Conservation (phyloP, 176 grass and related monocot genomes). For the Alloteropsis semialata region DNA sequence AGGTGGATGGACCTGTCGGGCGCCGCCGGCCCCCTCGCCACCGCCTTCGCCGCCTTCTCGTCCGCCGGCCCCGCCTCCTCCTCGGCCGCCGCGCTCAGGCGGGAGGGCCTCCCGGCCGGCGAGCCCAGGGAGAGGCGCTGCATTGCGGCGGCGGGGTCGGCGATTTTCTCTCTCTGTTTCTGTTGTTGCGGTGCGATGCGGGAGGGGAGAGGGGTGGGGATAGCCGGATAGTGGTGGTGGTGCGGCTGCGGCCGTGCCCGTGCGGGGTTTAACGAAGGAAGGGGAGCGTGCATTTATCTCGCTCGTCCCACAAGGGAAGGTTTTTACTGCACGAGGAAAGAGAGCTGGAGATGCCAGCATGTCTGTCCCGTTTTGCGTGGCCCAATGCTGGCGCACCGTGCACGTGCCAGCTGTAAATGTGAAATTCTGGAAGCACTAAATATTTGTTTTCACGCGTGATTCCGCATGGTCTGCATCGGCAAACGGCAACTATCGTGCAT, state of each 20-base stretch:
- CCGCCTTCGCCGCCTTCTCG: constrained; percentile 47
- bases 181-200: constrained; percentile 7
- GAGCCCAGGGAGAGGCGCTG: constrained; percentile 86
- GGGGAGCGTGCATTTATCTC: background rate
- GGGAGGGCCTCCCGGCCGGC: constrained; percentile 26
- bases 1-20: constrained; percentile 72
- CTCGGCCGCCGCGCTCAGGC: background rate
- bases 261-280: background rate
- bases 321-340: background rate
- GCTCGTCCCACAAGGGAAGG: background rate
- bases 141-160: constrained; percentile 41
- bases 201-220: background rate
- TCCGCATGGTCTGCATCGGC: too few species aligned
- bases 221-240: background rate
- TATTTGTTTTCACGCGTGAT: too few species aligned
- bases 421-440: background rate
- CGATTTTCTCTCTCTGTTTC: background rate
- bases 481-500: too few species aligned
- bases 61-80: constrained; percentile 21
- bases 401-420: background rate
- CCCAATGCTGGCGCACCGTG: background rate
- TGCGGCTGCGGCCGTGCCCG: background rate
- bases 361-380: background rate
- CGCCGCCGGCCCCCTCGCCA: constrained; percentile 3
- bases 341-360: background rate